phyloP scores from a whole-genome alignment of 768 basidiomycete genomes.

The Mycena leptocephala region DNA sequence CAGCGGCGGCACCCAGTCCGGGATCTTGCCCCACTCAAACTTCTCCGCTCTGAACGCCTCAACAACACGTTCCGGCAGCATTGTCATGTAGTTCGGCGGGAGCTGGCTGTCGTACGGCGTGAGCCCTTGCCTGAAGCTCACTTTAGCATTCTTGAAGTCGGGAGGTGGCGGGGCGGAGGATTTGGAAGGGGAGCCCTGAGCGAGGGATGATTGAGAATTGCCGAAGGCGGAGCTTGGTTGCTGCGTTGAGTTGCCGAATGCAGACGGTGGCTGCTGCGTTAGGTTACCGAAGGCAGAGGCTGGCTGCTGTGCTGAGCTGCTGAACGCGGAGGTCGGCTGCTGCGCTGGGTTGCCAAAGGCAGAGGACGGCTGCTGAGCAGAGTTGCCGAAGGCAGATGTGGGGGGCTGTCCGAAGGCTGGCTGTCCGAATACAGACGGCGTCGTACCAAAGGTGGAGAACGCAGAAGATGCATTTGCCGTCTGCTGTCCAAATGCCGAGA shows the following conservation, averaged over 20 bases:
- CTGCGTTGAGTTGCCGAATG: slow-evolving; percentile 46
- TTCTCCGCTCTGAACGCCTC: slow-evolving; percentile 69
- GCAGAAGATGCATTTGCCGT: slow-evolving; percentile 43
- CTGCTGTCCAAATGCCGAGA: slow-evolving; percentile 44
- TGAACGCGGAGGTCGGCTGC: slow-evolving; percentile 45
- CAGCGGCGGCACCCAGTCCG: slow-evolving; percentile 79
- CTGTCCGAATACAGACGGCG: slow-evolving; percentile 58
- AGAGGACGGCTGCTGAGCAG: slow-evolving; percentile 35
- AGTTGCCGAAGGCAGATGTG: slow-evolving; percentile 44
- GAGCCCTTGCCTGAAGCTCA: slow-evolving; percentile 60
- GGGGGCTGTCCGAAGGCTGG: slow-evolving; percentile 32
- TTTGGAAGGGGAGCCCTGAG: slow-evolving; percentile 2
- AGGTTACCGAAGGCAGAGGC: slow-evolving; percentile 52
- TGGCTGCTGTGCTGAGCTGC: slow-evolving; percentile 29
- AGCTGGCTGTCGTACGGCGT: slow-evolving; percentile 73
- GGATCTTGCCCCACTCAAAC: slow-evolving; percentile 81
- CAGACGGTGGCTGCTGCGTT: slow-evolving; percentile 47
- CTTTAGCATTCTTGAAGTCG: slow-evolving; percentile 46
- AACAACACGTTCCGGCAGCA: slow-evolving; percentile 65
- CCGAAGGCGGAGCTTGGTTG: slow-evolving; percentile 41
- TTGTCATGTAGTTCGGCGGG: slow-evolving; percentile 71
- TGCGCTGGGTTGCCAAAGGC: slow-evolving; percentile 44
- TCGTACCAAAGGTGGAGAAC: slow-evolving; percentile 50
- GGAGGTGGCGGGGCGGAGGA: slow-evolving; percentile 37
- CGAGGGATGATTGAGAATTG: slow-evolving; percentile 30